phyloP scores from a whole-genome alignment of 2,329 filamentous ascomycete genomes.

The Aspergillus novoparasiticus region DNA sequence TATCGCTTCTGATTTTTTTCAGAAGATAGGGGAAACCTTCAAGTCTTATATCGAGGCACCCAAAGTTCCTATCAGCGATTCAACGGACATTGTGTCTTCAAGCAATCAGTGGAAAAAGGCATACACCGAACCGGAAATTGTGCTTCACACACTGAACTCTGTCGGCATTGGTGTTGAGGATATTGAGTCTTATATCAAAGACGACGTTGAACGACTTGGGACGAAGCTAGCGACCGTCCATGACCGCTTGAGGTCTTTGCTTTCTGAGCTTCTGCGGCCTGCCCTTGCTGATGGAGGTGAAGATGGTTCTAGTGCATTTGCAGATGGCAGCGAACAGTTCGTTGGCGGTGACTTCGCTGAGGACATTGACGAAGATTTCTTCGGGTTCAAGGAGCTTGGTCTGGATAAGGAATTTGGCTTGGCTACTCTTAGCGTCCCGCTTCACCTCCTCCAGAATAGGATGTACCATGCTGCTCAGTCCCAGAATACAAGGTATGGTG shows the following conservation, averaged over 20 bases:
- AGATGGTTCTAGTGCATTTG: slow-evolving; percentile 88
- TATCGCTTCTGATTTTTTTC: slow-evolving; percentile 85
- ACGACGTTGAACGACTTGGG: slow-evolving; percentile 86
- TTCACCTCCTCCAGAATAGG: slow-evolving; percentile 90
- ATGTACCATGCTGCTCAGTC: slow-evolving; percentile 84
- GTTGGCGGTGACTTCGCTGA: slow-evolving; percentile 96
- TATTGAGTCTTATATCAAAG: slow-evolving; percentile 84
- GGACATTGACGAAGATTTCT: slow-evolving; percentile 97
- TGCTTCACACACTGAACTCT: slow-evolving; percentile 82
- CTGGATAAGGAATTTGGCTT: slow-evolving; percentile 89
- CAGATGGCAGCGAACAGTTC: slow-evolving; percentile 96
- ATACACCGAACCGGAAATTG: slow-evolving; percentile 80
- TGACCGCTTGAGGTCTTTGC: slow-evolving; percentile 90
- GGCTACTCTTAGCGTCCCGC: slow-evolving; percentile 83
- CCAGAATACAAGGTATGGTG: slow-evolving; percentile 63
- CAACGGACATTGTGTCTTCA: slow-evolving; percentile 40
- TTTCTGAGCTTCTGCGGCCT: slow-evolving; percentile 89
- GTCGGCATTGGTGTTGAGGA: slow-evolving; percentile 80
- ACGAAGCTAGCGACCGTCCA: slow-evolving; percentile 81
- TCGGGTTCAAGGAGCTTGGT: slow-evolving; percentile 94
- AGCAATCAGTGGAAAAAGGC: slow-evolving; percentile 60
- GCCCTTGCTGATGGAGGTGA: slow-evolving; percentile 77
- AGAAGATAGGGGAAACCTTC: slow-evolving; percentile 77
- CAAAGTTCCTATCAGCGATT: slow-evolving; percentile 62
- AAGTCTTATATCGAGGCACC: slow-evolving; percentile 83